Percentiles rank a stretch among this genome's conserved stretches.
Evolutionary conservation across 495 filamentous ascomycete species (phyloP).

Genomic region (Hapsidospora chrysogenum): DNA sequence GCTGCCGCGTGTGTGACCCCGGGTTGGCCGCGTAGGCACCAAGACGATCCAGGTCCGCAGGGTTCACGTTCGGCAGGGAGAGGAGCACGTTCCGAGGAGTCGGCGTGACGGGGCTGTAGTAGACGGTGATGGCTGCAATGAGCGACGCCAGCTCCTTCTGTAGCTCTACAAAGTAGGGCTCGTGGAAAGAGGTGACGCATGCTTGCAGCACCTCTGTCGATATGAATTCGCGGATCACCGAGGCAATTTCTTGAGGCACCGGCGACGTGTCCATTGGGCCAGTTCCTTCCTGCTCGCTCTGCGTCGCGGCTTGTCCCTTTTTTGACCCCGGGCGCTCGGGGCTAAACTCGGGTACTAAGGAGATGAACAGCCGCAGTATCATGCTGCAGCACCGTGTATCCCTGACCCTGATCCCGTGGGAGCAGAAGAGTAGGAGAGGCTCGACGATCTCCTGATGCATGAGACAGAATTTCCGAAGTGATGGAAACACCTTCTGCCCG

Average conservation of each 20-base stretch:
- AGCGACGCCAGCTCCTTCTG: conserved; percentile 84
- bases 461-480: conserved; percentile 65
- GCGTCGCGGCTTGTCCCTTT: background rate
- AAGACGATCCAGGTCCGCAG: conserved; percentile 40
- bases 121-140: conserved; percentile 67
- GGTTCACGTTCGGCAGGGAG: conserved; percentile 35
- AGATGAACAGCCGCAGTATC: conserved; percentile 68
- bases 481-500: no score
- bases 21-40: conserved; percentile 35
- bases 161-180: conserved; percentile 89
- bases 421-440: conserved; percentile 78
- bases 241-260: conserved; percentile 28
- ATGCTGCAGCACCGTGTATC: conserved; percentile 79
- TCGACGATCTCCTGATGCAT: conserved; percentile 64
- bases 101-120: conserved; percentile 47
- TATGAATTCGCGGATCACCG: conserved; percentile 81
- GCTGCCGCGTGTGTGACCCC: conserved; percentile 44
- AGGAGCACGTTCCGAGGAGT: conserved; percentile 40
- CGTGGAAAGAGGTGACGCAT: conserved; percentile 75
- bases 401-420: conserved; percentile 75
- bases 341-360: conserved; percentile 62
- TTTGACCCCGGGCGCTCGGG: background rate
- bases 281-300: background rate
- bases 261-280: conserved; percentile 17
- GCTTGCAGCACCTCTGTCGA: conserved; percentile 66